These are phyloP conservation scores for Fagopyrum tataricum DNA, from an alignment of 148 eudicot genomes.

Conservation along the genomic window DNA sequence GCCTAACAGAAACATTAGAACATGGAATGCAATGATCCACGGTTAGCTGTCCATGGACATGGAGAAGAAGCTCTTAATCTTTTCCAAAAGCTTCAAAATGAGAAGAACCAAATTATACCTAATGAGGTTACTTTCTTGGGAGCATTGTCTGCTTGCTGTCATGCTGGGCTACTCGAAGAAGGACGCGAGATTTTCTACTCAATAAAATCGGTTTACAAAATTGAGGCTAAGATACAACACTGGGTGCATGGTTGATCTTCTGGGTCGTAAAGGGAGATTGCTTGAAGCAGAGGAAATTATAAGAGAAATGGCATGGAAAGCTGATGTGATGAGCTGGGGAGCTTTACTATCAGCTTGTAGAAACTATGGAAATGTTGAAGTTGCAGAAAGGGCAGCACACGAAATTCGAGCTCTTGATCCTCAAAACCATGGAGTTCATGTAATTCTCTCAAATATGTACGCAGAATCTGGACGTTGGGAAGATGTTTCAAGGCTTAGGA, in stretches of 20 bases:
- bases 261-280: constrained; percentile 59
- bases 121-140: constrained; percentile 61
- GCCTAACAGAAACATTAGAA: constrained; percentile 54
- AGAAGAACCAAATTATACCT: constrained; percentile 26
- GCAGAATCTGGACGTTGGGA: constrained; percentile 83
- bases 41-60: constrained; percentile 73
- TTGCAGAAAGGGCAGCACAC: constrained; percentile 61
- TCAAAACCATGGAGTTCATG: constrained; percentile 68
- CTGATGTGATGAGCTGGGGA: constrained; percentile 85
- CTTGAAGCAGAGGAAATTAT: constrained; percentile 68
- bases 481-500: constrained; percentile 55
- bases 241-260: constrained; percentile 76
- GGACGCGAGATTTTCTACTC: constrained; percentile 47
- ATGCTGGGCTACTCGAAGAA: constrained; percentile 58
- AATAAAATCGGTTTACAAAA: constrained; percentile 37
- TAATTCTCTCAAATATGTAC: constrained; percentile 76
- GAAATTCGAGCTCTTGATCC: constrained; percentile 65
- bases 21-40: constrained; percentile 85
- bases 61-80: constrained; percentile 51
- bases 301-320: constrained; percentile 56
- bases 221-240: constrained; percentile 67
- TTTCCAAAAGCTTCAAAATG: constrained; percentile 35
- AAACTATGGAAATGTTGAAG: constrained; percentile 48
- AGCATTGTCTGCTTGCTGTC: constrained; percentile 75
- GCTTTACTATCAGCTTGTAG: constrained; percentile 60